Conservation (phyloP, 352 stramenopile species). For the Phytophthora pistaciae region DNA sequence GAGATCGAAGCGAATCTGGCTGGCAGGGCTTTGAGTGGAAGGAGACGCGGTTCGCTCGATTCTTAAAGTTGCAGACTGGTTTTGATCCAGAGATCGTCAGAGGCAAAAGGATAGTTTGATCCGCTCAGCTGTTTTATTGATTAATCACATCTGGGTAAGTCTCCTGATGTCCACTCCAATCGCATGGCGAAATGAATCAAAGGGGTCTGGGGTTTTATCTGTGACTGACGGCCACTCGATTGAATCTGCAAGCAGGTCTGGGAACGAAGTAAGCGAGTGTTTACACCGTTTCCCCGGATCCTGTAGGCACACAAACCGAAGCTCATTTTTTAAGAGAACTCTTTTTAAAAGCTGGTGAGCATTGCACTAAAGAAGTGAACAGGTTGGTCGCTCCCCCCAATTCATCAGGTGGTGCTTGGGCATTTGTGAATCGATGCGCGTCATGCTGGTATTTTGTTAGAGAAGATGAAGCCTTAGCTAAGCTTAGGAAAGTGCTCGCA, state of each 20-base stretch:
- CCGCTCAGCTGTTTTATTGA: neutral
- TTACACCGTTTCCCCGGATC: neutral
- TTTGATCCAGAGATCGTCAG: neutral
- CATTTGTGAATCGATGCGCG: too few species aligned
- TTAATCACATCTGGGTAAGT: neutral
- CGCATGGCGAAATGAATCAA: conserved; percentile 6
- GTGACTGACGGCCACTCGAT: neutral
- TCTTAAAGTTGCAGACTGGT: neutral
- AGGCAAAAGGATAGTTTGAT: neutral
- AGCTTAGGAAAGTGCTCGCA: neutral
- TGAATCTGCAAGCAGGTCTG: neutral
- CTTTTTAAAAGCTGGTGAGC: too few species aligned
- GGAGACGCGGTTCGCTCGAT: neutral
- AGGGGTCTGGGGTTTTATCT: neutral
- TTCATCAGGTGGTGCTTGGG: too few species aligned
- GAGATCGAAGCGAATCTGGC: neutral
- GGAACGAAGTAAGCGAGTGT: neutral
- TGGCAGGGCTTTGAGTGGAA: neutral
- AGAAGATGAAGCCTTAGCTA: neutral
- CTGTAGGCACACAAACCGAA: too few species aligned
- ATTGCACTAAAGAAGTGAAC: too few species aligned
- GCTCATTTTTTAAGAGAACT: too few species aligned
- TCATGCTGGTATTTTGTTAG: neutral
- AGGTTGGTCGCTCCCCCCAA: too few species aligned
- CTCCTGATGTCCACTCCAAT: neutral